Percentiles rank a stretch among this genome's conserved stretches.
These are phyloP conservation scores for Pelagophyceae sp. DNA, from an alignment of 352 stramenopile genomes.

Conservation along the genomic window DNA sequence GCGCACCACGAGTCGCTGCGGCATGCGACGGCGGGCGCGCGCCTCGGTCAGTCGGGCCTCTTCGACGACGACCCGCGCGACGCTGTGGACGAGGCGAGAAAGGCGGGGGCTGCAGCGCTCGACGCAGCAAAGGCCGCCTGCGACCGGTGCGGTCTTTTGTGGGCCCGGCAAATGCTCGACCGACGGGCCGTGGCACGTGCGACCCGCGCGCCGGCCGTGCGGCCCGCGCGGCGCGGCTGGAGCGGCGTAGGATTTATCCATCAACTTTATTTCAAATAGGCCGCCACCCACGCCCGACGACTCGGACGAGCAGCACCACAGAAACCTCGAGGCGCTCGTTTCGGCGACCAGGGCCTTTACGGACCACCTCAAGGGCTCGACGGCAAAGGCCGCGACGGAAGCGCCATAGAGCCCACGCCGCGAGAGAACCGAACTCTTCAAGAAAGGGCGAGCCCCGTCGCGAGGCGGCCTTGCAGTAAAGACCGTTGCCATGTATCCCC, in stretches of 20 bases:
- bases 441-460: neutral
- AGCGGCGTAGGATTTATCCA: no score
- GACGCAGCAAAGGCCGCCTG: neutral
- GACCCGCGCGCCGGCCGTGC: no score
- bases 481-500: no score
- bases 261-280: neutral
- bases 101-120: neutral
- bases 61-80: constrained; percentile 17
- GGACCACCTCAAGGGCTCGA: neutral
- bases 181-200: no score
- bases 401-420: no score
- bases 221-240: no score
- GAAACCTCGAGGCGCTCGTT: neutral
- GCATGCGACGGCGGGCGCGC: neutral
- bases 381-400: no score
- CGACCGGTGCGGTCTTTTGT: neutral
- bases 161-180: no score
- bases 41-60: neutral
- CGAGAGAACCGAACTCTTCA: neutral
- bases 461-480: neutral
- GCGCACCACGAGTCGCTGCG: neutral
- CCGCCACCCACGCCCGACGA: neutral
- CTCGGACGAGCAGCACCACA: neutral
- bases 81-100: neutral
- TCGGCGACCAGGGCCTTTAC: neutral